Base-by-base conservation (phyloP, 768 basidiomycete genomes). In the Lentinula raphanica region DNA sequence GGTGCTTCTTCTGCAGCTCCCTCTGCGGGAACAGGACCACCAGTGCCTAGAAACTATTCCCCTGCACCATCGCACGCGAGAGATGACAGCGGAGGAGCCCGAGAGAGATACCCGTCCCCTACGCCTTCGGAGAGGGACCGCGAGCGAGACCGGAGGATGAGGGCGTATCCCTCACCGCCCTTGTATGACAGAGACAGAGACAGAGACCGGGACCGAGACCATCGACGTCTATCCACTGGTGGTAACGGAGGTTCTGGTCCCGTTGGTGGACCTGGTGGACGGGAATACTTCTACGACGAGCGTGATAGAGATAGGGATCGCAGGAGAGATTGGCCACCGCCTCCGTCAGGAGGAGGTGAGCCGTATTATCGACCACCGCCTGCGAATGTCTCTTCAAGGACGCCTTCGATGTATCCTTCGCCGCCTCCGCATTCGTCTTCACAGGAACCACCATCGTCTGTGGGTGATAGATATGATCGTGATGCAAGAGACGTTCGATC, bases 321-420 rank as follows among this genome's bases (percentile, higher is more conserved):
- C 17, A 21, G 51, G 17, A 32, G 51, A 45, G 54, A 56, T 15
- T 56, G 54, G 48, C 48, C 48, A 28, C 48, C 48, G 54, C 28
- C 40, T 29, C n/a, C n/a, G n/a, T n/a, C n/a, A n/a, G n/a, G n/a
- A n/a, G 54, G 28, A 15, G 42, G 45, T n/a, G 54, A 56, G 6
- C 23, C 36, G 6, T 56, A 56, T 45, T 56, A 45, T 35, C 32
- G 44, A 12, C 23, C 40, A 23, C 32, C 40, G 9, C 21, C 54
- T 7, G 27, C 53, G n/a, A 15, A 11, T 17, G 19, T 23, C 1
- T 27, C 38, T 21, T 46, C 54, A 19, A 53, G 51, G 9, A n/a
- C 54, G 35, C 17, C 32, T 11, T 46, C 54, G 5, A 40, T 35
- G 5, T 56, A 56, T 44, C 42, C 44, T 23, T 36, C 54, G 19